phyloP scores from a whole-genome alignment of 208 protist species.

The Zelonia costaricensis region DNA sequence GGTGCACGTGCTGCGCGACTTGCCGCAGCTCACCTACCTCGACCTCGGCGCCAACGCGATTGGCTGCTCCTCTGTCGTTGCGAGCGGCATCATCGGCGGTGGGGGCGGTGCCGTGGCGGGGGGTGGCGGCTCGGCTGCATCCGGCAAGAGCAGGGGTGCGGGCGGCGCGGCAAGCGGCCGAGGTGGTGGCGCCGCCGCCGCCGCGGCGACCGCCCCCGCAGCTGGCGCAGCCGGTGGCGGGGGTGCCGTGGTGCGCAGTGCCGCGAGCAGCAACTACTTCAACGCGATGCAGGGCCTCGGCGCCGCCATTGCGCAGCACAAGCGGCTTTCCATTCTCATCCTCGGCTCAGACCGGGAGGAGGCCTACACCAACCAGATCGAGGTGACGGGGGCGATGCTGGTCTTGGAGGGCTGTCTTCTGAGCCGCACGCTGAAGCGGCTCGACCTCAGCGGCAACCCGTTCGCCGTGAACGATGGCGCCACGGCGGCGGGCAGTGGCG shows the following conservation, averaged over 20 bases:
- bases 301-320: conserved; percentile 66
- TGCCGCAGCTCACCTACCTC: conserved; percentile 69
- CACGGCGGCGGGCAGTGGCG: too few relatives aligned
- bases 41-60: conserved; percentile 89
- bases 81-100: neutral
- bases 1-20: conserved; percentile 66
- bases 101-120: neutral
- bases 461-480: conserved; percentile 26
- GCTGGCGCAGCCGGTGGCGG: neutral
- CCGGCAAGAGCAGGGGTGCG: neutral
- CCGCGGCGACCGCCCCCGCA: neutral
- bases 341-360: conserved; percentile 63
- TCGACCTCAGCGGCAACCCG: conserved; percentile 76
- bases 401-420: conserved; percentile 77
- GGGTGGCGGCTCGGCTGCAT: too few relatives aligned
- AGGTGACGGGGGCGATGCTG: conserved; percentile 43
- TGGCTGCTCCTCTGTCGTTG: conserved; percentile 14
- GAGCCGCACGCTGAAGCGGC: conserved; percentile 61
- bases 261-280: conserved; percentile 23
- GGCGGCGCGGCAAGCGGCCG: neutral
- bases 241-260: neutral
- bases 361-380: conserved; percentile 80
- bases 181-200: neutral
- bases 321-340: conserved; percentile 68
- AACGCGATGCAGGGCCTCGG: conserved; percentile 66